A percentile compares a stretch with the other conserved stretches of the same genome.
Conservation (phyloP, 495 filamentous ascomycete species). For the Penicillium silybi region DNA sequence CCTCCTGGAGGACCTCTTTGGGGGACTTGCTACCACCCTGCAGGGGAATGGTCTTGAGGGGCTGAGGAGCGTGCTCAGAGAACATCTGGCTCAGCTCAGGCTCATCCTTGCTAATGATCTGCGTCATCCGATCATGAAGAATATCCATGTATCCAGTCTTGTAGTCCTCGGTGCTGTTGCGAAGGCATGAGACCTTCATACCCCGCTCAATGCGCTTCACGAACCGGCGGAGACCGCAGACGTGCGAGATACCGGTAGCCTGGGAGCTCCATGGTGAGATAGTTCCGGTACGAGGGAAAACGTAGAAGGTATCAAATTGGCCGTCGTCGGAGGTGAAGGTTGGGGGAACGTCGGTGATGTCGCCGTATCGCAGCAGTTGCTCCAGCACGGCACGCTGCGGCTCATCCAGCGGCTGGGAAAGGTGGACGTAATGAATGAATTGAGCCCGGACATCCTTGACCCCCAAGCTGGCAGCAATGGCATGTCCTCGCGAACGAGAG, state of each 20-base stretch:
- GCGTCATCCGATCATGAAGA: constrained; percentile 91
- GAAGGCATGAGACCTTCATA: constrained; percentile 61
- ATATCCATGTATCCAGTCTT: constrained; percentile 61
- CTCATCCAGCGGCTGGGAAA: constrained; percentile 36
- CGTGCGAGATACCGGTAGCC: constrained; percentile 86
- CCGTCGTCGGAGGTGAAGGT: constrained; percentile 42
- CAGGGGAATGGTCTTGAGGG: constrained; percentile 70
- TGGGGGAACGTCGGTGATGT: constrained; percentile 45
- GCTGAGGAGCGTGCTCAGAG: constrained; percentile 63
- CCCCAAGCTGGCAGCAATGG: constrained; percentile 48
- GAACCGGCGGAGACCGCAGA: constrained; percentile 72
- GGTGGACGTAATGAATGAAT: constrained; percentile 63
- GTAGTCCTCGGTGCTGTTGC: constrained; percentile 26
- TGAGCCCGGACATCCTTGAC: constrained; percentile 56
- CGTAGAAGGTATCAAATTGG: constrained; percentile 55
- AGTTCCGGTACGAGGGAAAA: constrained; percentile 74
- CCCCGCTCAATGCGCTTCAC: constrained; percentile 87
- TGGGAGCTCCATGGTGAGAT: constrained; percentile 98
- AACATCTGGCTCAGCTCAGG: constrained; percentile 76
- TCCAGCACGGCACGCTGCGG: constrained; percentile 47
- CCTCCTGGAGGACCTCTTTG: constrained; percentile 67
- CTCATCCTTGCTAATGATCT: constrained; percentile 60
- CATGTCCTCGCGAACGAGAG: constrained; percentile 50
- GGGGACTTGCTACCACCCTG: constrained; percentile 57
- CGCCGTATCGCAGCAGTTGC: constrained; percentile 62